phyloP scores from a whole-genome alignment of 2,329 filamentous ascomycete genomes.

The Arthrobotrys pseudoclavata region DNA sequence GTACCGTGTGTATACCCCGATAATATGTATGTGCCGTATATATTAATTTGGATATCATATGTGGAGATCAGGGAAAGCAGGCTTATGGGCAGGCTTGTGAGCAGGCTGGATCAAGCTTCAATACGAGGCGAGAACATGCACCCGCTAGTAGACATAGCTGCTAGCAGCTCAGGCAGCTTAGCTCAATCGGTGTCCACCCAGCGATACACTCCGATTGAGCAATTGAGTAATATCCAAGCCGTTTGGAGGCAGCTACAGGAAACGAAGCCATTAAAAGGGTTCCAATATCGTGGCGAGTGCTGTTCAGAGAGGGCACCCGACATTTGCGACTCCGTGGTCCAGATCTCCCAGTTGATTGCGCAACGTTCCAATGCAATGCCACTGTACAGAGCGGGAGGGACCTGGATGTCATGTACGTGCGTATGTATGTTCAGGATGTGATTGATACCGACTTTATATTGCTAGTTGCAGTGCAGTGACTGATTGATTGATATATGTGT shows the following conservation, averaged over 20 bases:
- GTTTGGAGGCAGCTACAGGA: slow-evolving; percentile 13
- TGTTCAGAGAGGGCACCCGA: slow-evolving; percentile 25
- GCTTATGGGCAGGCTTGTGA: slow-evolving; percentile 20
- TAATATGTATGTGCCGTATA: not conserved
- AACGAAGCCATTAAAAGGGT: slow-evolving; percentile 19
- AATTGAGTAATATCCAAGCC: slow-evolving; percentile 25
- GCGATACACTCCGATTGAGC: slow-evolving; percentile 12
- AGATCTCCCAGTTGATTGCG: slow-evolving; percentile 45
- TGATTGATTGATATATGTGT: slow-evolving; percentile 16
- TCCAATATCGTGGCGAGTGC: slow-evolving; percentile 38
- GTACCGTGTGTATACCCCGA: slow-evolving; percentile 19
- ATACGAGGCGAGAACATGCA: slow-evolving; percentile 24
- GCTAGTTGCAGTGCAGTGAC: not conserved
- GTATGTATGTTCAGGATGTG: slow-evolving; percentile 32
- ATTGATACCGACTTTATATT: slow-evolving; percentile 33
- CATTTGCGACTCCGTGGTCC: slow-evolving; percentile 44
- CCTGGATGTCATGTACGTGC: slow-evolving; percentile 33
- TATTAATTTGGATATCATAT: slow-evolving; percentile 4
- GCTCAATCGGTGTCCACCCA: slow-evolving; percentile 29
- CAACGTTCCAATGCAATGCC: slow-evolving; percentile 52
- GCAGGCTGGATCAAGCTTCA: slow-evolving; percentile 13
- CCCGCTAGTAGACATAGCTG: slow-evolving; percentile 2
- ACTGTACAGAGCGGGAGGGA: slow-evolving; percentile 35
- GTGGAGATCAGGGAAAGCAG: slow-evolving; percentile 22
- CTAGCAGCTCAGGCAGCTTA: slow-evolving; percentile 3